Evolutionary conservation across 805 yeast species (phyloP).

Genomic region (Candida sanyiensis): DNA sequence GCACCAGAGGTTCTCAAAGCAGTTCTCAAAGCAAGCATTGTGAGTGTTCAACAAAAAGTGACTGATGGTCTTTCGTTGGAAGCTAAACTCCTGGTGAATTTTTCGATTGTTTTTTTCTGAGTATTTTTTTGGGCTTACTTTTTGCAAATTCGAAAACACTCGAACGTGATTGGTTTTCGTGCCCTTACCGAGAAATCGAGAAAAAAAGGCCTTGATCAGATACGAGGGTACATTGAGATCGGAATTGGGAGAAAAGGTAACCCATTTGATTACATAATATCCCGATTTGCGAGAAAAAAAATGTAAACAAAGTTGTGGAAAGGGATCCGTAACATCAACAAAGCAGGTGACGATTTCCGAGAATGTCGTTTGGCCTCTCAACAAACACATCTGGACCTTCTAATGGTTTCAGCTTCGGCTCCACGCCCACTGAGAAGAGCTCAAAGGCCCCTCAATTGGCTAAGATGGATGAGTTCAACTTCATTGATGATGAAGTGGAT

Average conservation of each 20-base stretch:
- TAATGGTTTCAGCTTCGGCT: background rate
- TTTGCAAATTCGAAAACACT: conserved; percentile 25
- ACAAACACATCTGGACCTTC: background rate
- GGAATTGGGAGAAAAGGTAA: too few species aligned
- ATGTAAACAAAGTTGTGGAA: too few species aligned
- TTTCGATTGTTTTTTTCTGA: conserved; percentile 5
- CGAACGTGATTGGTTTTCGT: conserved; percentile 24
- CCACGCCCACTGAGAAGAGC: background rate
- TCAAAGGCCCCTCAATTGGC: conserved; percentile 1
- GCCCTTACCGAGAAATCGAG: conserved; percentile 7
- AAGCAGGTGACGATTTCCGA: too few species aligned
- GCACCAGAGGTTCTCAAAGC: conserved; percentile 23
- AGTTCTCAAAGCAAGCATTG: conserved; percentile 28
- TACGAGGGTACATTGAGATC: background rate
- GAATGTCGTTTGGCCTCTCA: conserved; percentile 2
- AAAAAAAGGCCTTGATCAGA: background rate
- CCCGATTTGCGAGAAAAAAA: too few species aligned
- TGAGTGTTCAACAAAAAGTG: conserved; percentile 4
- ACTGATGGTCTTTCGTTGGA: background rate
- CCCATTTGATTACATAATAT: too few species aligned
- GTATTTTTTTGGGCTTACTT: conserved; percentile 6
- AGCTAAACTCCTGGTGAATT: background rate
- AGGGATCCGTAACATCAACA: too few species aligned
- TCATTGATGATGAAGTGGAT: conserved; percentile 10
- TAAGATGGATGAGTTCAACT: conserved; percentile 6